Conservation (phyloP, 2,329 filamentous ascomycete species). For the Thelonectria blattea region DNA sequence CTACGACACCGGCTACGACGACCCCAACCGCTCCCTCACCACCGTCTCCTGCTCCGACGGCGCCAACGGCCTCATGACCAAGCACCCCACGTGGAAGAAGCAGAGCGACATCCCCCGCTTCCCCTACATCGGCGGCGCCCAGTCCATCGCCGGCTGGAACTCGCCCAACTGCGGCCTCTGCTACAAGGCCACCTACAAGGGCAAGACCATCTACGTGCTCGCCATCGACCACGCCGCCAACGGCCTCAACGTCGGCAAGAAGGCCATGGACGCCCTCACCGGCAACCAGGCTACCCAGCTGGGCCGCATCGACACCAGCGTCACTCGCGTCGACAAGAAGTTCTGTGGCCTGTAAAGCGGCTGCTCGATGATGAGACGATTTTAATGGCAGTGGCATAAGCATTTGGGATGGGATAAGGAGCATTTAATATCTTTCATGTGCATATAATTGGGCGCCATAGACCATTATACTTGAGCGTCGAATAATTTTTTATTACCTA, state of each 20-base stretch:
- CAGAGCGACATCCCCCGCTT: constrained; percentile 58
- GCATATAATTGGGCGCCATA: background rate
- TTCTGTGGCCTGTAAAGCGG: constrained; percentile 51
- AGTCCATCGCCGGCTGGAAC: constrained; percentile 62
- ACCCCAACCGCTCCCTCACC: constrained; percentile 59
- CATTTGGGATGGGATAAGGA: constrained; percentile 1
- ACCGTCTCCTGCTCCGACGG: constrained; percentile 72
- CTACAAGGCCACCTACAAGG: constrained; percentile 60
- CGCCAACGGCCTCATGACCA: constrained; percentile 66
- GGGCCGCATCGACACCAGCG: constrained; percentile 59
- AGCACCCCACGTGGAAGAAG: constrained; percentile 62
- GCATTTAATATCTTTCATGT: background rate
- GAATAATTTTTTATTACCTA: too few species aligned
- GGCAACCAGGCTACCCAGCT: constrained; percentile 55
- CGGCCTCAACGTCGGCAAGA: constrained; percentile 64
- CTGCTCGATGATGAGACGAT: constrained; percentile 18
- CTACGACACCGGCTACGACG: constrained; percentile 76
- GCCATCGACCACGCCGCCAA: constrained; percentile 58
- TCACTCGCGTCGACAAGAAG: constrained; percentile 49
- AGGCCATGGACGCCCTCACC: constrained; percentile 62
- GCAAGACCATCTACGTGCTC: constrained; percentile 58
- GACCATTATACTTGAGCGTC: constrained; percentile 4
- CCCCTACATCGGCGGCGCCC: constrained; percentile 61
- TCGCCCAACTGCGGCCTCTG: constrained; percentile 64
- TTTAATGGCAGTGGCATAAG: constrained; percentile 15